A percentile compares a stretch with the other conserved stretches of the same genome.
These are phyloP conservation scores for Penicillium glabrum DNA, from an alignment of 2,329 filamentous ascomycete genomes.

Conservation along the genomic window DNA sequence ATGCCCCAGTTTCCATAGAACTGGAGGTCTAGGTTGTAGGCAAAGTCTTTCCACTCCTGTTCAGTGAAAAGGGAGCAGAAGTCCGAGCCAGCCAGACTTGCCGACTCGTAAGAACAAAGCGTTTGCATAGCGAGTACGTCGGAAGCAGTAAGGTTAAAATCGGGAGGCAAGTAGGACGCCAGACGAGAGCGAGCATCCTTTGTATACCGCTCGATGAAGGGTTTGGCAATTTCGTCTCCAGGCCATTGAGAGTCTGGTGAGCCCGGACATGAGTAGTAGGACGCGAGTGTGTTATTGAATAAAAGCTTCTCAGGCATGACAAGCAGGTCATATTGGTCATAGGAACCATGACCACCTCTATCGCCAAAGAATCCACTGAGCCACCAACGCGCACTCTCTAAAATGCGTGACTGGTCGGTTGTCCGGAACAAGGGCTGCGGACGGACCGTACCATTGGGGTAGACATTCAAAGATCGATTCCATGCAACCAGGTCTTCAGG, in stretches of 20 bases:
- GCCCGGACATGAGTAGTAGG: no score
- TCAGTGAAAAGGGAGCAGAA: conserved; percentile 57
- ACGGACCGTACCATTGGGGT: conserved; percentile 48
- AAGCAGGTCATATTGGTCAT: conserved; percentile 43
- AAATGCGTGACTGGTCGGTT: conserved; percentile 55
- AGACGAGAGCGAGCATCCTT: conserved; percentile 47
- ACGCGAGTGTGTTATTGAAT: conserved; percentile 48
- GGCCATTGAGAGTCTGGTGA: no score
- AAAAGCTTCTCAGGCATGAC: conserved; percentile 52
- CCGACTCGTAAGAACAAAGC: conserved; percentile 56
- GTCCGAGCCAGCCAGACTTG: conserved; percentile 50
- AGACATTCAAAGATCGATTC: conserved; percentile 42
- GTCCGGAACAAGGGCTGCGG: conserved; percentile 54
- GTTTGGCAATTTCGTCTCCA: no score
- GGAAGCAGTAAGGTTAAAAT: conserved; percentile 50
- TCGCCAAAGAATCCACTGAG: conserved; percentile 40
- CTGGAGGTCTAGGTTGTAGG: conserved; percentile 54
- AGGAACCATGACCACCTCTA: conserved; percentile 27
- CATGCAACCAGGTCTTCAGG: conserved; percentile 49
- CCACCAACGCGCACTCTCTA: conserved; percentile 49
- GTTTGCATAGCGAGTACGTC: conserved; percentile 55
- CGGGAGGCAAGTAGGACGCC: conserved; percentile 47
- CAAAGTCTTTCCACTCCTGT: conserved; percentile 57
- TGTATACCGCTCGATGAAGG: conserved; percentile 50
- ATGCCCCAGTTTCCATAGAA: conserved; percentile 49